Conservation (phyloP, 1,139 yeast genomes). For the Pneumocystis wakefieldiae region DNA sequence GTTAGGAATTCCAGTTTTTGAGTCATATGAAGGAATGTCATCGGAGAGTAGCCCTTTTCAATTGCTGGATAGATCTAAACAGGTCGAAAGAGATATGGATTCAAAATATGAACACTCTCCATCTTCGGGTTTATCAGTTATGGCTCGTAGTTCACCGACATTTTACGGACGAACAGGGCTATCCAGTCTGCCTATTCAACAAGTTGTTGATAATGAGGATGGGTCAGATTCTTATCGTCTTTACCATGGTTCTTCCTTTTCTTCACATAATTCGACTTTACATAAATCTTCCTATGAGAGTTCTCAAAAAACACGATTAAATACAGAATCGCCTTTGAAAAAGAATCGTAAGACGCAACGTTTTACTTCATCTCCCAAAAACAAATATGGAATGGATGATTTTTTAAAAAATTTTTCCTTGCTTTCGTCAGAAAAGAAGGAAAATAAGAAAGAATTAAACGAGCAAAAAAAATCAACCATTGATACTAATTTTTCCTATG, state of each 20-base stretch:
- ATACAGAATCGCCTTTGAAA: background rate
- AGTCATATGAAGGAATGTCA: background rate
- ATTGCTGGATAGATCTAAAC: background rate
- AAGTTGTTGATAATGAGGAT: background rate
- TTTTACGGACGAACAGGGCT: background rate
- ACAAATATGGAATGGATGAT: background rate
- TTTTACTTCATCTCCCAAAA: background rate
- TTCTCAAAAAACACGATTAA: background rate
- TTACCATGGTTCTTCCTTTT: background rate
- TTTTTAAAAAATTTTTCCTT: background rate
- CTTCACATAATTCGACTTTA: background rate
- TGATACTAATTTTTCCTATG: background rate
- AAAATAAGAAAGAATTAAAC: background rate
- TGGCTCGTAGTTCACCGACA: background rate
- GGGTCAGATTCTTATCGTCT: background rate
- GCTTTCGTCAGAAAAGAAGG: background rate
- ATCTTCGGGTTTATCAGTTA: background rate
- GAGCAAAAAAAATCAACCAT: background rate
- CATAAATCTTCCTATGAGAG: background rate
- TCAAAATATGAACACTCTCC: background rate
- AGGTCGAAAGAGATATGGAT: background rate
- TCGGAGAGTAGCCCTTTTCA: background rate
- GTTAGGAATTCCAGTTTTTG: background rate
- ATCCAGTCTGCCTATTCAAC: background rate
- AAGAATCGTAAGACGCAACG: background rate